These are phyloP conservation scores for Solanum bulbocastanum DNA, from an alignment of 257 asterid species.

Conservation along the genomic window DNA sequence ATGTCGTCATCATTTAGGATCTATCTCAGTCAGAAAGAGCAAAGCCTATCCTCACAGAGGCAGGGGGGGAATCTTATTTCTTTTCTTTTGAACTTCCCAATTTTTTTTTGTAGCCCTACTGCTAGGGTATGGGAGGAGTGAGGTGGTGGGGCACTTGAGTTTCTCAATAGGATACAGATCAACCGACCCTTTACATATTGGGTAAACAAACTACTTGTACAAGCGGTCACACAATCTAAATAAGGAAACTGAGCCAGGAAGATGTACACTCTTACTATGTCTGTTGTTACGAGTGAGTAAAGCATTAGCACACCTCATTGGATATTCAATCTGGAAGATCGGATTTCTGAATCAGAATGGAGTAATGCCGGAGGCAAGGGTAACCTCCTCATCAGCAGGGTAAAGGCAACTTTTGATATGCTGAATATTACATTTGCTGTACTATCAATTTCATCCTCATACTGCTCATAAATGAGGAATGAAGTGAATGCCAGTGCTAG, in stretches of 20 bases:
- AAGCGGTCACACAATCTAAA: neutral
- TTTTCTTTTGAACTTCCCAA: neutral
- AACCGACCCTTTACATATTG: neutral
- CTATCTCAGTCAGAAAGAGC: neutral
- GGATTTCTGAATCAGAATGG: neutral
- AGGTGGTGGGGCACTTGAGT: neutral
- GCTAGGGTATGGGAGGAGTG: neutral
- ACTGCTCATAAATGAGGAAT: constrained; percentile 80
- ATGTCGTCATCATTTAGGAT: neutral
- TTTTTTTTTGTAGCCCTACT: neutral
- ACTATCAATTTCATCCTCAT: constrained; percentile 63
- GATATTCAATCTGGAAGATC: neutral
- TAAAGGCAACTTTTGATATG: neutral
- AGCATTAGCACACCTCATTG: neutral
- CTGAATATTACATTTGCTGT: neutral
- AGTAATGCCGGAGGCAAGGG: constrained; percentile 3
- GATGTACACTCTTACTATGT: neutral
- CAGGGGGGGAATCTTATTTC: neutral
- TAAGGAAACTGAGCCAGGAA: neutral
- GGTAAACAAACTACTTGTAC: neutral
- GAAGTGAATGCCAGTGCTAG: constrained; percentile 49
- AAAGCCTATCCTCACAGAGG: neutral
- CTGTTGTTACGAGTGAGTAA: neutral
- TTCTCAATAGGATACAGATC: neutral
- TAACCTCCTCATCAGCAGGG: constrained; percentile 4